Percentiles rank a stretch among this genome's conserved stretches.
These are phyloP conservation scores for Guadua angustifolia DNA, from an alignment of 176 grass and related monocot species.

Conservation along the genomic window DNA sequence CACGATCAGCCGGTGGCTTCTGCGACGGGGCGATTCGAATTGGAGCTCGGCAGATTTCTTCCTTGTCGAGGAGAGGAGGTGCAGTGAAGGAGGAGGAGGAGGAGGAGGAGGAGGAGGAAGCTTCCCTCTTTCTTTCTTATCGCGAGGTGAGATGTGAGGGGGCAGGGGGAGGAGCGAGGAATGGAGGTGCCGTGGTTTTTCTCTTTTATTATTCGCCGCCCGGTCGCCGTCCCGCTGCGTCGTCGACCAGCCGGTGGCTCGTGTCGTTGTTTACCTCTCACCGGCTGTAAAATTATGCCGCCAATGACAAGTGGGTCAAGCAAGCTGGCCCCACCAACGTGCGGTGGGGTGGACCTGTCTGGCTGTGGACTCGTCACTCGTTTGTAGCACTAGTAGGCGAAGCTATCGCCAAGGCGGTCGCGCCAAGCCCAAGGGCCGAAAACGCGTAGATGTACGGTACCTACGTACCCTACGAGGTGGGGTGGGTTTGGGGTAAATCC, in stretches of 20 bases:
- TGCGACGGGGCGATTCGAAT: neutral
- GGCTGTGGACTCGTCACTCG: neutral
- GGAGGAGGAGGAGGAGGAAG: neutral
- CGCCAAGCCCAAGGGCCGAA: neutral
- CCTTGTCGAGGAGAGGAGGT: constrained; percentile 23
- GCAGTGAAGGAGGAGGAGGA: neutral
- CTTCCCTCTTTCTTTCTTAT: neutral
- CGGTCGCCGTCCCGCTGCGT: constrained; percentile 22
- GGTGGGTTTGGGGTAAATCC: neutral
- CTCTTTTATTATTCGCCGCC: constrained; percentile 40
- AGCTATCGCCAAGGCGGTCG: neutral
- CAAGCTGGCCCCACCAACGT: neutral
- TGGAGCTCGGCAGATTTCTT: neutral
- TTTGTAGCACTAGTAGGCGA: neutral
- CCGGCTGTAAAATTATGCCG: neutral
- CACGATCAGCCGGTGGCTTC: neutral
- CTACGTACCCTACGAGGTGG: neutral
- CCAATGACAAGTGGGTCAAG: neutral
- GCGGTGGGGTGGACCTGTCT: neutral
- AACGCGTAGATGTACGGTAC: neutral
- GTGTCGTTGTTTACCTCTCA: neutral
- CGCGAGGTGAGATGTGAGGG: constrained; percentile 19
- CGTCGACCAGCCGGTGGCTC: neutral
- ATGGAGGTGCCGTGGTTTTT: neutral
- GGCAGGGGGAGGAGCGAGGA: neutral